Base-by-base conservation (phyloP, 2,329 filamentous ascomycete species). In the Clathrospora elynae region DNA sequence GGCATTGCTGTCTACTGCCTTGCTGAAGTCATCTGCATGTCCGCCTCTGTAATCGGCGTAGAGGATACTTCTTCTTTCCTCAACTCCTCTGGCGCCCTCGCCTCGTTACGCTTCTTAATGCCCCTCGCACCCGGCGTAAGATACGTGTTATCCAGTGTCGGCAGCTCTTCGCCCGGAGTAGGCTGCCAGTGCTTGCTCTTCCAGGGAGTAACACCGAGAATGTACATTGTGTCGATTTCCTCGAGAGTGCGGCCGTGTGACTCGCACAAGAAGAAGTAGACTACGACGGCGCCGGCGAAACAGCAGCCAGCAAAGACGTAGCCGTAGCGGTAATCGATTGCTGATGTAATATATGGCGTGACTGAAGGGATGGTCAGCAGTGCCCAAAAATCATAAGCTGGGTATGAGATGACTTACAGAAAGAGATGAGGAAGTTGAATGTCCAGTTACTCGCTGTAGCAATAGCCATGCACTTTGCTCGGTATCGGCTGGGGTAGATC, bases 181-280 rank as follows among this genome's bases (percentile, higher is more conserved):
- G 59, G 61, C 8, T 59, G 34, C 80, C 79, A 87, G 49, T 77
- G 72, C 31, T 73, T 64, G 55, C 81, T 85, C 74, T 82, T 79
- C 72, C 80, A 81, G 0, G 86, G 84, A 53, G 73, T 80, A 12
- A 88, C 83, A 17, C 73, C 73, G 35, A 85, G 74, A 23, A 88
- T 75, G 53, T 90, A 90, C 77, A 82, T 81, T 43, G 80, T 78
- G 58, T 92, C 88, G 41, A 92, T 86, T 66, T 91, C 86, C 71
- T 92, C 88, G 1, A 92, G 76, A 0, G 82, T 84, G 5, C 86
- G 80, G 37, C 85, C 87, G 61, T 87, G 84, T 31, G 81, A 84
- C 65, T 91, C 87, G 42, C 86, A 82, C 37, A 90, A 79, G 66
- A 90, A 90, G 71, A 91, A 87, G 73, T 86, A 91, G 19, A 90